Evolutionary conservation across 148 eudicot species (phyloP).

Genomic region (Polygonum maritimum): DNA sequence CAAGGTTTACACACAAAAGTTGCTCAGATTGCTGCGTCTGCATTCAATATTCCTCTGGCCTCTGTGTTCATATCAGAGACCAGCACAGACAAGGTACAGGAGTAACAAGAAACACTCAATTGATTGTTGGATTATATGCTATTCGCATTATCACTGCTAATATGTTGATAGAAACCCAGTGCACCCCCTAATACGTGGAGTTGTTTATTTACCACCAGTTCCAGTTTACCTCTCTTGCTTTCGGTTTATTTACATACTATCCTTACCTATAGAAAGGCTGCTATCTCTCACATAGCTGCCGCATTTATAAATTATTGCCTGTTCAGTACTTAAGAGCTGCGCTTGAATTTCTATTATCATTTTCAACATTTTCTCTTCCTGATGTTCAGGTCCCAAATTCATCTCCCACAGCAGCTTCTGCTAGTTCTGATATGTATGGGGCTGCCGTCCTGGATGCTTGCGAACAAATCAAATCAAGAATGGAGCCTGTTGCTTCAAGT

Average conservation of each 20-base stretch:
- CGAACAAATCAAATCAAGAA: conserved; percentile 81
- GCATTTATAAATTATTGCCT: background rate
- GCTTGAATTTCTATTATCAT: background rate
- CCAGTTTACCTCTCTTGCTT: background rate
- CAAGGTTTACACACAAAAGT: conserved; percentile 98
- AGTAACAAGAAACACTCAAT: background rate
- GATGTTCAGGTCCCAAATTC: conserved; percentile 85
- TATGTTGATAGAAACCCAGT: background rate
- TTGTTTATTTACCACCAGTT: background rate
- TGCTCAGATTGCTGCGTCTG: conserved; percentile 96
- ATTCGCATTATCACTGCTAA: background rate
- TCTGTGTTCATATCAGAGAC: conserved; percentile 95
- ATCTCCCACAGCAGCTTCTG: conserved; percentile 98
- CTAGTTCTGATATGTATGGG: conserved; percentile 94
- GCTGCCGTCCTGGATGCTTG: conserved; percentile 98
- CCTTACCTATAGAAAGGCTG: background rate
- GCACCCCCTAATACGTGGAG: background rate
- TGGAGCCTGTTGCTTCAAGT: conserved; percentile 70
- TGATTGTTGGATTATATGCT: background rate
- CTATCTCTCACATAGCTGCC: background rate
- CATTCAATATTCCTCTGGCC: conserved; percentile 75
- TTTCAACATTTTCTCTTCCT: background rate
- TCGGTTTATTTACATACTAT: background rate
- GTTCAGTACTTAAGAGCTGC: background rate
- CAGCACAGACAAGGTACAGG: conserved; percentile 94